phyloP scores from a whole-genome alignment of 768 basidiomycete genomes.

The Boletus vinaceobasis region DNA sequence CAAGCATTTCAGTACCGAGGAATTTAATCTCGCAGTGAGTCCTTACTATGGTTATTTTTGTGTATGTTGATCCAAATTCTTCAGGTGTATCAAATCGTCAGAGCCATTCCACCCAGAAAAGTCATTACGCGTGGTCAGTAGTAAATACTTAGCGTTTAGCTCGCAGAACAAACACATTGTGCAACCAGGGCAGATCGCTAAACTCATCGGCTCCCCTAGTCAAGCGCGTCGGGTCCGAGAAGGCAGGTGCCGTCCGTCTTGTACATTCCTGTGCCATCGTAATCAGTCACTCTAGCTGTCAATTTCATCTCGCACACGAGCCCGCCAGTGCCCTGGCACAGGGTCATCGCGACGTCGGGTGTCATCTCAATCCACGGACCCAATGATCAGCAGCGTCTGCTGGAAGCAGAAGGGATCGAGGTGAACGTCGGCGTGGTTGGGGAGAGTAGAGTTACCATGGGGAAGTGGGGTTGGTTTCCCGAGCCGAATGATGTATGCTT shows the following conservation, averaged over 20 bases:
- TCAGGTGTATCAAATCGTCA: constrained; percentile 67
- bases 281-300: constrained; percentile 47
- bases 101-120: constrained; percentile 54
- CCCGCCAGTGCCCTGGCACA: constrained; percentile 75
- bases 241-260: constrained; percentile 39
- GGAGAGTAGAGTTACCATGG: constrained; percentile 52
- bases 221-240: constrained; percentile 76
- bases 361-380: constrained; percentile 53
- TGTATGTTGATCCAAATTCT: neutral
- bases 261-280: neutral
- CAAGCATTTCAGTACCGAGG: neutral
- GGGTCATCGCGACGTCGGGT: constrained; percentile 66
- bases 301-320: constrained; percentile 60
- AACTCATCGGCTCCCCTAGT: constrained; percentile 67
- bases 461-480: constrained; percentile 62
- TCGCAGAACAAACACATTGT: neutral
- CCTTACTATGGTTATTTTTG: too few species aligned
- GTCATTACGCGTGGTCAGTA: constrained; percentile 62
- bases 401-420: constrained; percentile 75
- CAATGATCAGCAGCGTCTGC: constrained; percentile 56
- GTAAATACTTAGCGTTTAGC: neutral
- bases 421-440: constrained; percentile 51
- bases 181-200: constrained; percentile 57
- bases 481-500: constrained; percentile 6
- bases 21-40: constrained; percentile 17